phyloP scores from a whole-genome alignment of 2,329 filamentous ascomycete genomes.

The Colletotrichum camelliae region DNA sequence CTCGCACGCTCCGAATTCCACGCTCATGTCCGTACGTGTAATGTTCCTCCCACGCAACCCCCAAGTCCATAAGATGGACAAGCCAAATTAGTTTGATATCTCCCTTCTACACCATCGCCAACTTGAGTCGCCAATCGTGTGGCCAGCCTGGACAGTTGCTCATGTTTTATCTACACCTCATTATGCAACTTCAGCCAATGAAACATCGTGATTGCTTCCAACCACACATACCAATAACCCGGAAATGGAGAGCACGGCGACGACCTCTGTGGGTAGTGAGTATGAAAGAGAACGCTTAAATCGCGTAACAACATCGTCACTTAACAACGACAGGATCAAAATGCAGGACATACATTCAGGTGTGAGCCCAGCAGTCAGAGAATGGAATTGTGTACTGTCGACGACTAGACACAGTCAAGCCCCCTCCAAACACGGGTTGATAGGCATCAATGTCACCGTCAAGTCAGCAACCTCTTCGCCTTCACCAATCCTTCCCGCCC shows the following conservation, averaged over 20 bases:
- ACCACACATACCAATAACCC: background rate
- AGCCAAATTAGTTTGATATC: background rate
- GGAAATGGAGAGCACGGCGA: too few relatives aligned
- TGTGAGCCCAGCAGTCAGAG: background rate
- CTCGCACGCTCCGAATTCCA: too few relatives aligned
- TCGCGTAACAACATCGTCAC: too few relatives aligned
- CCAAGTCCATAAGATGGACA: background rate
- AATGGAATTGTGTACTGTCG: conserved; percentile 14
- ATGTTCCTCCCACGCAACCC: too few relatives aligned
- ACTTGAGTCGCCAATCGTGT: background rate
- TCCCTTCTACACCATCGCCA: background rate
- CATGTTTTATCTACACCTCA: too few relatives aligned
- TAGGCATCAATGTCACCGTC: conserved; percentile 7
- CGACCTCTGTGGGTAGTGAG: too few relatives aligned
- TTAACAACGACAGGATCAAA: background rate
- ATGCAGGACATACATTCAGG: background rate
- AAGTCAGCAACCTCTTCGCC: background rate
- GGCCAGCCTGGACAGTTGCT: background rate
- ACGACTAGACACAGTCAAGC: conserved; percentile 6
- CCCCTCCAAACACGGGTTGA: background rate
- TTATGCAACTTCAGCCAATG: too few relatives aligned
- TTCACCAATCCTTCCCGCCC: background rate
- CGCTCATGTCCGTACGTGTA: too few relatives aligned
- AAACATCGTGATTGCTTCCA: too few relatives aligned
- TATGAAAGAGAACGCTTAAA: too few relatives aligned